Percentiles rank a stretch among this genome's conserved stretches.
Conservation (phyloP, 1,139 yeast species). For the Sugiyamaella xylanicola region DNA sequence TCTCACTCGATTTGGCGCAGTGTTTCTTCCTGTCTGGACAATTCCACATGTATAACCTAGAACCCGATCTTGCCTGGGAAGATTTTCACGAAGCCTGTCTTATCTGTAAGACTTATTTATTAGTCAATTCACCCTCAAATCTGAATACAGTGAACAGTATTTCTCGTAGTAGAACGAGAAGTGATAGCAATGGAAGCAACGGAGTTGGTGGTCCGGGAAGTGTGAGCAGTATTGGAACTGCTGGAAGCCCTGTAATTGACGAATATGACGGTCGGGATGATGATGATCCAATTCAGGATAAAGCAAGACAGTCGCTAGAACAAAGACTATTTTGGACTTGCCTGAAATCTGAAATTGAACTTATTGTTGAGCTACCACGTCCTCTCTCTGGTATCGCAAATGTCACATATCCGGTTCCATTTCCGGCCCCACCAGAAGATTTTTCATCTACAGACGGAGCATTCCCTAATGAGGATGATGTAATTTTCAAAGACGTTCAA, state of each 20-base stretch:
- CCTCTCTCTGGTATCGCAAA: slow-evolving; percentile 28
- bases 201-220: slow-evolving; percentile 10
- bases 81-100: slow-evolving; percentile 30
- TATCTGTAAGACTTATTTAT: slow-evolving; percentile 26
- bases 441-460: slow-evolving; percentile 23
- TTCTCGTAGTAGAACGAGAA: slow-evolving; percentile 13
- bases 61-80: slow-evolving; percentile 28
- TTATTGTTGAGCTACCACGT: slow-evolving; percentile 25
- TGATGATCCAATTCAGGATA: slow-evolving; percentile 16
- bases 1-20: slow-evolving; percentile 25
- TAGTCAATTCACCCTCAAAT: slow-evolving; percentile 18
- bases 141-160: slow-evolving; percentile 15
- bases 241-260: slow-evolving; percentile 12
- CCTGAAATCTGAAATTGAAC: slow-evolving; percentile 27
- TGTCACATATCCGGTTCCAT: slow-evolving; percentile 26
- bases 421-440: slow-evolving; percentile 28
- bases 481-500: slow-evolving; percentile 21
- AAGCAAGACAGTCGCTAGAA: slow-evolving; percentile 21
- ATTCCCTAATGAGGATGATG: slow-evolving; percentile 24
- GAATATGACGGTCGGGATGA: slow-evolving; percentile 10
- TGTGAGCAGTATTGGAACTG: slow-evolving; percentile 14
- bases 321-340: slow-evolving; percentile 29
- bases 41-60: slow-evolving; percentile 27
- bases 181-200: slow-evolving; percentile 14
- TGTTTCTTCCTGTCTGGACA: slow-evolving; percentile 28